Conservation (phyloP, 1,284 basidiomycete genomes). For the Ganoderma sp. region DNA sequence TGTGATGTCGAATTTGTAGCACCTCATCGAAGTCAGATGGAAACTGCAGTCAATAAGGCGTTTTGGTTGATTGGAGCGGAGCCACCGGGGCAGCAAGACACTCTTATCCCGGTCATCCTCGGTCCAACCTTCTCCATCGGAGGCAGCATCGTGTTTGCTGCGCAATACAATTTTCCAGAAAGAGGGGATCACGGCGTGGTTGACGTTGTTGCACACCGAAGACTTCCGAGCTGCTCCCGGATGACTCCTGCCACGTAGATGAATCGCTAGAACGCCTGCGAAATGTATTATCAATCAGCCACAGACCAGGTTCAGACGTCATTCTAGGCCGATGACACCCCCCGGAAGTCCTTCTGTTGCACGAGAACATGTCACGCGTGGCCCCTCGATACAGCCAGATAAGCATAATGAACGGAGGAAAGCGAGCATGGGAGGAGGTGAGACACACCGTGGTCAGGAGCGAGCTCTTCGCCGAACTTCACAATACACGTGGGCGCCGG, state of each 20-base stretch:
- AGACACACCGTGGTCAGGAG: slow-evolving; percentile 11
- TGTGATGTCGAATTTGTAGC: slow-evolving; percentile 19
- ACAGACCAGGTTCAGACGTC: slow-evolving; percentile 1
- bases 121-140: background rate
- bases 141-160: background rate
- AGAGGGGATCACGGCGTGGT: background rate
- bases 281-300: background rate
- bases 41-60: background rate
- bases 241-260: background rate
- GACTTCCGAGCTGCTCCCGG: background rate
- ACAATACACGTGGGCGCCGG: background rate
- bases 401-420: slow-evolving; percentile 17
- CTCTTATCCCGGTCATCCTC: background rate
- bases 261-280: background rate
- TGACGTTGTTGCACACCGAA: background rate
- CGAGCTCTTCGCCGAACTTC: background rate
- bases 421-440: slow-evolving; percentile 15
- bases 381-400: slow-evolving; percentile 11
- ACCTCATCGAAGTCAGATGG: slow-evolving; percentile 2
- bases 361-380: slow-evolving; percentile 33
- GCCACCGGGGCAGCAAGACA: background rate
- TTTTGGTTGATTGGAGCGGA: background rate
- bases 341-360: slow-evolving; percentile 14
- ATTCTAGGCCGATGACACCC: slow-evolving; percentile 20
- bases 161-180: background rate